Conservation (phyloP, 306 rosid genomes). For the Datisca glomerata region DNA sequence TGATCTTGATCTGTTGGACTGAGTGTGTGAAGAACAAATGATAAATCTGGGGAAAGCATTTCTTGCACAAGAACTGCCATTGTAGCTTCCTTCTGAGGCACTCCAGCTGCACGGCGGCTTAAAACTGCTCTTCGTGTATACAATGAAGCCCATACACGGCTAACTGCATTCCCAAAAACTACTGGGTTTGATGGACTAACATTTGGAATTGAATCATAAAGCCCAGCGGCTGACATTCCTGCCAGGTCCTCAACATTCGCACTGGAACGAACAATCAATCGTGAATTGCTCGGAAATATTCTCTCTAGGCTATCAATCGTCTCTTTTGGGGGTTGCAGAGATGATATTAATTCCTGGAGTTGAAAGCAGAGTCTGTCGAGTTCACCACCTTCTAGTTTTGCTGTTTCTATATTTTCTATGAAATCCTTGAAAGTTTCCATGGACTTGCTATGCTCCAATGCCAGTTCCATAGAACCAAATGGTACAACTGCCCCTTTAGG, state of each 20-base stretch:
- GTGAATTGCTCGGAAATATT: slow-evolving; percentile 50
- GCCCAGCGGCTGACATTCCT: slow-evolving; percentile 98
- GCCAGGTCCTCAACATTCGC: slow-evolving; percentile 97
- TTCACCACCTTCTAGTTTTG: slow-evolving; percentile 51
- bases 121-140: slow-evolving; percentile 84
- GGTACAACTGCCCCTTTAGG: slow-evolving; percentile 89
- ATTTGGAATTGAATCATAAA: slow-evolving; percentile 88
- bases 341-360: slow-evolving; percentile 68
- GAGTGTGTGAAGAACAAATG: slow-evolving; percentile 78
- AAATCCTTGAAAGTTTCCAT: slow-evolving; percentile 44
- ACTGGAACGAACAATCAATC: slow-evolving; percentile 85
- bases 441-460: slow-evolving; percentile 51
- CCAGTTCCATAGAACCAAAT: slow-evolving; percentile 88
- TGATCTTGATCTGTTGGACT: slow-evolving; percentile 66
- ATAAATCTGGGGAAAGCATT: slow-evolving; percentile 91
- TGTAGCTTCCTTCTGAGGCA: slow-evolving; percentile 70
- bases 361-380: slow-evolving; percentile 54
- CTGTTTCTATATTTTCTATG: slow-evolving; percentile 56
- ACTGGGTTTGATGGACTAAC: slow-evolving; percentile 68
- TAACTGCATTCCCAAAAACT: slow-evolving; percentile 49
- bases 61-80: slow-evolving; percentile 93
- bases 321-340: slow-evolving; percentile 48
- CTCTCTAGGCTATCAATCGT: slow-evolving; percentile 45
- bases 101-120: slow-evolving; percentile 76
- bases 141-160: slow-evolving; percentile 87